phyloP scores from a whole-genome alignment of 805 yeast genomes.

The Zygoascus biomembranicola region DNA sequence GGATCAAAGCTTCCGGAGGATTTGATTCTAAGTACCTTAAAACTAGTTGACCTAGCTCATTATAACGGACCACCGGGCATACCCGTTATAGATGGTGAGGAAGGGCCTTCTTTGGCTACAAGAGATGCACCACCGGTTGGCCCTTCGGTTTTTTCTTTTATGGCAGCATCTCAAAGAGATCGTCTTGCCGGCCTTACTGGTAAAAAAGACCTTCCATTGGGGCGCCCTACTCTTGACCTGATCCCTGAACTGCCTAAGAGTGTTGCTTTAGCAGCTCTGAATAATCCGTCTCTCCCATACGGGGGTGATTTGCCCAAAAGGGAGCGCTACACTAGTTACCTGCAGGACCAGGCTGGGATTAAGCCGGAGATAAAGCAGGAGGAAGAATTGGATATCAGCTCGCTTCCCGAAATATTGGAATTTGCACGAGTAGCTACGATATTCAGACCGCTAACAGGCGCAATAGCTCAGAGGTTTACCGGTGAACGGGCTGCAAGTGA shows the following conservation, averaged over 20 bases:
- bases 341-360: conserved; percentile 15
- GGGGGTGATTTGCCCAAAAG: conserved; percentile 15
- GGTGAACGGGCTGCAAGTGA: neutral
- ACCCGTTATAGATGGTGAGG: neutral
- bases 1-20: neutral
- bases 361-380: conserved; percentile 1
- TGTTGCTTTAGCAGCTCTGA: conserved; percentile 16
- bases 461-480: conserved; percentile 21
- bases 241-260: neutral
- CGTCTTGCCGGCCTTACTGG: neutral
- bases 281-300: conserved; percentile 15
- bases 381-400: neutral
- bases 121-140: neutral
- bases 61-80: neutral
- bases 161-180: neutral
- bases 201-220: neutral
- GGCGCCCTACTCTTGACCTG: neutral
- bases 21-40: neutral
- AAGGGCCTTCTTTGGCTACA: neutral
- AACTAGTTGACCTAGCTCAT: neutral
- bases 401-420: conserved; percentile 16
- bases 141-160: neutral
- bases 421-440: conserved; percentile 20
- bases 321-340: conserved; percentile 16
- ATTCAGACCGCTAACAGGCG: conserved; percentile 20